These are phyloP conservation scores for Chytriomyces hyalinus DNA, from an alignment of 192 early-diverging fungal genomes.

Conservation along the genomic window DNA sequence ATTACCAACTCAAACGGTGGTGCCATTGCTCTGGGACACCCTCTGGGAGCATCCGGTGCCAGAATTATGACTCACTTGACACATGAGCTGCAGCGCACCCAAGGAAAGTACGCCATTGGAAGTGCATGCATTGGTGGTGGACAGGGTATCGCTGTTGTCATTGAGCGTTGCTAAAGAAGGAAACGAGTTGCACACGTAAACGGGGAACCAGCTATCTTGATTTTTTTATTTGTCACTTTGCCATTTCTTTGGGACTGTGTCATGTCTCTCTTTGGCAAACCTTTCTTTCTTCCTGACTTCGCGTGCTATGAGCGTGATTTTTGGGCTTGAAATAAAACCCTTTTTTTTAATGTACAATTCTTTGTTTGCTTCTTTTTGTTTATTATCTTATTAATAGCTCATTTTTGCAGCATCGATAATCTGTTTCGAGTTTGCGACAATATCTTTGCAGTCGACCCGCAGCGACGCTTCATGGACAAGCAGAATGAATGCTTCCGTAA, in stretches of 20 bases:
- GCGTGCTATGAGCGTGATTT: too few species aligned
- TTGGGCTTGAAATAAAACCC: too few species aligned
- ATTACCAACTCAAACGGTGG: constrained; percentile 90
- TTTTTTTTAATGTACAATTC: not conserved
- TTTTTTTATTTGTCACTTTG: not conserved
- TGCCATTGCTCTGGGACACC: constrained; percentile 90
- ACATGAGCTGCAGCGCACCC: constrained; percentile 80
- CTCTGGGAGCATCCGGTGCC: constrained; percentile 94
- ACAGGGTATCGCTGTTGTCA: constrained; percentile 76
- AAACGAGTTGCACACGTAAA: too few species aligned
- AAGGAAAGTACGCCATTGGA: constrained; percentile 86
- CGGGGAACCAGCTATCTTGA: too few species aligned
- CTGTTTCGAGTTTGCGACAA: constrained; percentile 25
- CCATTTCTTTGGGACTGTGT: not conserved
- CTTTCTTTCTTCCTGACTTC: too few species aligned
- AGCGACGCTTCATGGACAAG: constrained; percentile 89
- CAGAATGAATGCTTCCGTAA: constrained; percentile 88
- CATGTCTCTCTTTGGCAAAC: not conserved
- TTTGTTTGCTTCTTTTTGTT: not conserved
- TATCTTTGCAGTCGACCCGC: constrained; percentile 62
- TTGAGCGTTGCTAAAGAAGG: constrained; percentile 58
- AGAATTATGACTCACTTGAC: constrained; percentile 89
- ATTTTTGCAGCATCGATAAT: constrained; percentile 35
- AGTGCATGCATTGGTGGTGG: constrained; percentile 97
- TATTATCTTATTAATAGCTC: constrained; percentile 2